Percentiles rank a stretch among this genome's conserved stretches.
Evolutionary conservation across 331 rosid genomes (phyloP).

Genomic region (Pyracantha coccinea): DNA sequence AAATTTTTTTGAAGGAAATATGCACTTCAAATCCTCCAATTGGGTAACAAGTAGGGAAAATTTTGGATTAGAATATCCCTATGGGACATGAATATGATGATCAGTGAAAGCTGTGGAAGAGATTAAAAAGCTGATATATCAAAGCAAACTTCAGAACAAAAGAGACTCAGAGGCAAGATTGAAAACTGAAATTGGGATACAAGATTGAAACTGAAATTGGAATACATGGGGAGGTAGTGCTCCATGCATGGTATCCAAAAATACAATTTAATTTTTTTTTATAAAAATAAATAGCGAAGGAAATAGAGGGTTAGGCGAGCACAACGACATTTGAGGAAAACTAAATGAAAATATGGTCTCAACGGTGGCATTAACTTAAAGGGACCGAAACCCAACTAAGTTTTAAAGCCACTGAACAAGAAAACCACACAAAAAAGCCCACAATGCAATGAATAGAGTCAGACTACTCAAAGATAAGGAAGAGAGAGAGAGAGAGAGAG

Average conservation of each 20-base stretch:
- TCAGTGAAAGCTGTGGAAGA: not conserved
- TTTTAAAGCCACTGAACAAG: slow-evolving; percentile 2
- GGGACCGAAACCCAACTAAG: slow-evolving; percentile 17
- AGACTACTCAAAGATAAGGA: slow-evolving; percentile 14
- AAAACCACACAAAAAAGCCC: slow-evolving; percentile 24
- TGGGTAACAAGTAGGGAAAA: not conserved
- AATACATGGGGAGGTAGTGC: not conserved
- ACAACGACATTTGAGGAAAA: not conserved
- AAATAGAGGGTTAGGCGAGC: too few species aligned
- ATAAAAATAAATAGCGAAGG: too few species aligned
- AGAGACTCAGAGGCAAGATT: not conserved
- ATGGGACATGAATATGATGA: not conserved
- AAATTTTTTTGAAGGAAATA: not conserved
- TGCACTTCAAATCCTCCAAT: not conserved
- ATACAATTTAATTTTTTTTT: too few species aligned
- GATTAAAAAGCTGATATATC: not conserved
- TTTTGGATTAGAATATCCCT: not conserved
- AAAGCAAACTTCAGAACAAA: not conserved
- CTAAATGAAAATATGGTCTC: slow-evolving; percentile 18
- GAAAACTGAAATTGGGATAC: not conserved
- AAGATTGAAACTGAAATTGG: not conserved
- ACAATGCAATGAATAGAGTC: slow-evolving; percentile 32
- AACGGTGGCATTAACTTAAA: slow-evolving; percentile 17
- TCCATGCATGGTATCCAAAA: not conserved
- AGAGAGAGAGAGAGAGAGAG: slow-evolving; percentile 15